phyloP scores from a whole-genome alignment of 139 green algal genomes.

The Eudorina sp. region DNA sequence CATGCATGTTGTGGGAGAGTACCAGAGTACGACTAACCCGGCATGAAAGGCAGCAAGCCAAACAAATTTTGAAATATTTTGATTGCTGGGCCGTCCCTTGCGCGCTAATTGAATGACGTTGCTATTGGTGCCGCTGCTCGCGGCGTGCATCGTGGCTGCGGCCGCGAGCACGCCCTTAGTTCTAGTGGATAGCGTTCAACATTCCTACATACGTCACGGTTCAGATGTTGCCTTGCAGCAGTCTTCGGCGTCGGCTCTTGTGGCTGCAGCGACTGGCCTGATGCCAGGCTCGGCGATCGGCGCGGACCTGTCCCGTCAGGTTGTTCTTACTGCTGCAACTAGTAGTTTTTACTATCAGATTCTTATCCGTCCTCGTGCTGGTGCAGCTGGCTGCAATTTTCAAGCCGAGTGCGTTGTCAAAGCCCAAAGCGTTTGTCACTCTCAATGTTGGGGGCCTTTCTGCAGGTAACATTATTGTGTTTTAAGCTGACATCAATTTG shows the following conservation, averaged over 20 bases:
- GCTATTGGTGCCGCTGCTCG: not conserved
- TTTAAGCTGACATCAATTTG: not conserved
- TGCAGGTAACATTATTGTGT: not conserved
- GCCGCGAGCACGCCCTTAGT: slow-evolving; percentile 16
- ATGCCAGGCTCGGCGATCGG: slow-evolving; percentile 20
- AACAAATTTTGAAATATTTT: too few species aligned
- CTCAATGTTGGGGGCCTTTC: slow-evolving; percentile 24
- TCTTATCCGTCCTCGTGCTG: not conserved
- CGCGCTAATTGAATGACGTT: not conserved
- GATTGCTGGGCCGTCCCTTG: too few species aligned
- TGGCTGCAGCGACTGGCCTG: slow-evolving; percentile 28
- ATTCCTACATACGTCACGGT: not conserved
- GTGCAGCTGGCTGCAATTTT: slow-evolving; percentile 28
- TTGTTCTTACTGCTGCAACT: not conserved
- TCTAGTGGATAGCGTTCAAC: not conserved
- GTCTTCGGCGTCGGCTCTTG: not conserved
- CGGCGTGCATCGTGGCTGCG: slow-evolving; percentile 20
- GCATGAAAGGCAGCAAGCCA: too few species aligned
- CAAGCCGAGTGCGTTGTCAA: slow-evolving; percentile 22
- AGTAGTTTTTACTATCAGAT: not conserved
- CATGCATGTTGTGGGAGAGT: too few species aligned
- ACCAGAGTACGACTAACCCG: too few species aligned
- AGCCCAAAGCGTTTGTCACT: slow-evolving; percentile 31
- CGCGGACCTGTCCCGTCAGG: not conserved
- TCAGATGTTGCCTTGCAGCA: not conserved